Base-by-base conservation (phyloP, 768 basidiomycete species). In the Suillus decipiens region DNA sequence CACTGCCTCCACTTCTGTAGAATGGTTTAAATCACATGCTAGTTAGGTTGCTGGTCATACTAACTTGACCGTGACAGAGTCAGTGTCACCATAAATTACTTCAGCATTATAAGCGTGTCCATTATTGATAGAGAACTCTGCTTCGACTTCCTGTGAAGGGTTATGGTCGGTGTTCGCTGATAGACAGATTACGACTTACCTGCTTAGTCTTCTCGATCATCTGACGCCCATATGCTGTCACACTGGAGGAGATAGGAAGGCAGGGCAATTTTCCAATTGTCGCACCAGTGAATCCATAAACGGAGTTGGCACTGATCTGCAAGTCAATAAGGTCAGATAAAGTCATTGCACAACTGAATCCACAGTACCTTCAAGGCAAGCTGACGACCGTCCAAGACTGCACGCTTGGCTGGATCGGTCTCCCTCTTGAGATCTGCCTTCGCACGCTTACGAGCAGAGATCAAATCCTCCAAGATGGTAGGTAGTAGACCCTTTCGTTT, bases 191-290 rank as follows among this genome's bases (percentile, higher is more conserved):
- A 22, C 81, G 5, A 43, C 56, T 57, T 41, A 89, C 93, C 79
- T 89, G 84, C 75, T 96, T 99, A 2, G 97, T 99, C 73, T 87
- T 89, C 75, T 99, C 96, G 64, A 99, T 99, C 97, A 99, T 99
- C 75, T 97, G 91, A 63, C 97, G 93, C 69, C 97, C 97, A 75
- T 97, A 99, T 0, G 97, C 86, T 1, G 97, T 99, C 47, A 88
- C 86, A 77, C 93, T 95, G 2, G 96, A 98, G 15, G 97, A 99
- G 65, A 99, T 99, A 11, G 94, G 79, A 47, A 99, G 81, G 80
- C 97, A 99, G 5, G 97, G 95, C 17, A 99, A 80, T 76, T 98
- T 99, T 61, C 97, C 97, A 67, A 99, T 84, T 0, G 97, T 99
- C 0, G 97, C 97, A 43, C 97, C 97, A 7, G 97, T 98, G 74